Conservation (phyloP, 164 flowering plant genomes). For the Amborella trichopoda region DNA sequence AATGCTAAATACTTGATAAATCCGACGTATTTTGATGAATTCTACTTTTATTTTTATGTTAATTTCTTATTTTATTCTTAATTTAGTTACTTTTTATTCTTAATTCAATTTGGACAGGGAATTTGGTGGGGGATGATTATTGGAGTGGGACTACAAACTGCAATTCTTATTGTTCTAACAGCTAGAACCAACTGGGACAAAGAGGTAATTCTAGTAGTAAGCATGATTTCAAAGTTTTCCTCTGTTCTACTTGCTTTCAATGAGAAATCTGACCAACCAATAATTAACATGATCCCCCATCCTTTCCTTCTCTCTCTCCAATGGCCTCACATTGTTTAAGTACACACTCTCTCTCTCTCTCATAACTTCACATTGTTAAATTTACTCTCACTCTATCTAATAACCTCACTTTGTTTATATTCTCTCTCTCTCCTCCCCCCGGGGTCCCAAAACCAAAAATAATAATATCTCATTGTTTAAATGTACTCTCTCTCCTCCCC, state of each 20-base stretch:
- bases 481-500: no score
- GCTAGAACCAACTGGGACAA: slow-evolving; percentile 10
- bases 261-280: no score
- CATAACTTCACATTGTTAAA: neutral
- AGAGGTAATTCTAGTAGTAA: slow-evolving; percentile 3
- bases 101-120: slow-evolving; percentile 7
- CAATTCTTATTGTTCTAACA: slow-evolving; percentile 10
- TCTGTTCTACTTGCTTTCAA: neutral
- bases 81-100: neutral
- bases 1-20: neutral
- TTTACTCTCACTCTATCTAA: neutral
- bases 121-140: slow-evolving; percentile 19
- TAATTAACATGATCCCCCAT: no score
- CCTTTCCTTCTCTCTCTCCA: neutral
- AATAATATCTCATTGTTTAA: no score
- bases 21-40: neutral
- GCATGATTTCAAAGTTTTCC: neutral
- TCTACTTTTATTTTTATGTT: neutral
- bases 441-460: no score
- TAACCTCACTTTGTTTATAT: no score
- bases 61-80: neutral
- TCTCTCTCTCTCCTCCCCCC: no score
- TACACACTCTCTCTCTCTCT: neutral
- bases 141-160: slow-evolving; percentile 11
- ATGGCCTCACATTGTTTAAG: neutral